Conservation (phyloP, 2,329 filamentous ascomycete species). For the Ophiostoma ips region DNA sequence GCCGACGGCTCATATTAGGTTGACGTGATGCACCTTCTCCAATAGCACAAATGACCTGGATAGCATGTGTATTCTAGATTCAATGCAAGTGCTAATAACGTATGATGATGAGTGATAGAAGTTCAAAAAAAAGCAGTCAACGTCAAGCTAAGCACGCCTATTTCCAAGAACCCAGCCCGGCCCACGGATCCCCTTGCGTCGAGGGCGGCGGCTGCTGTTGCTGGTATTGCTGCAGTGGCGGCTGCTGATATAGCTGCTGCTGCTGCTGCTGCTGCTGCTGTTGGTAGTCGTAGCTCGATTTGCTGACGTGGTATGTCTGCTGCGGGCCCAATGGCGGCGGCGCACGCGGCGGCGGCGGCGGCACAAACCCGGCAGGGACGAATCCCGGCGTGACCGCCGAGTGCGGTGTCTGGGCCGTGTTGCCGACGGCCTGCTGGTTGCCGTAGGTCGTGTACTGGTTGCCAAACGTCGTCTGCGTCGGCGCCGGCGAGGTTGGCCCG, state of each 20-base stretch:
- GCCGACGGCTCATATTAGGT: too few species aligned
- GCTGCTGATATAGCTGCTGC: slow-evolving; percentile 23
- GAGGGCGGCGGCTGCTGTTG: slow-evolving; percentile 27
- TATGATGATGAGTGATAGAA: too few species aligned
- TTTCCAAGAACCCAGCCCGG: slow-evolving; percentile 39
- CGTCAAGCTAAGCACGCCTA: too few species aligned
- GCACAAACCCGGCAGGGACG: slow-evolving; percentile 44
- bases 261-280: slow-evolving; percentile 21
- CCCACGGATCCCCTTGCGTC: slow-evolving; percentile 33
- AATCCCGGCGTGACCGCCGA: slow-evolving; percentile 22
- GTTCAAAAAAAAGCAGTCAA: too few species aligned
- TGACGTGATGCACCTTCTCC: neutral
- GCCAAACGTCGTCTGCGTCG: slow-evolving; percentile 42
- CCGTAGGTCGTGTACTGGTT: slow-evolving; percentile 35
- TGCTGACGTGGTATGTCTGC: slow-evolving; percentile 43
- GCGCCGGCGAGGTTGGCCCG: slow-evolving; percentile 41
- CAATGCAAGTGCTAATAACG: too few species aligned
- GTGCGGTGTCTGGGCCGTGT: slow-evolving; percentile 25
- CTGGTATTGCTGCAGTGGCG: slow-evolving; percentile 20
- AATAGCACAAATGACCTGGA: neutral
- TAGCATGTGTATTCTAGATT: neutral
- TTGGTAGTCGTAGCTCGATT: slow-evolving; percentile 19
- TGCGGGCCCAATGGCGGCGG: slow-evolving; percentile 48
- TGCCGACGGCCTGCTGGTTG: slow-evolving; percentile 25
- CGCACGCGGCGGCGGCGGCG: slow-evolving; percentile 48